Conservation (phyloP, 305 asterid genomes). For the Fraxinus sp. region DNA sequence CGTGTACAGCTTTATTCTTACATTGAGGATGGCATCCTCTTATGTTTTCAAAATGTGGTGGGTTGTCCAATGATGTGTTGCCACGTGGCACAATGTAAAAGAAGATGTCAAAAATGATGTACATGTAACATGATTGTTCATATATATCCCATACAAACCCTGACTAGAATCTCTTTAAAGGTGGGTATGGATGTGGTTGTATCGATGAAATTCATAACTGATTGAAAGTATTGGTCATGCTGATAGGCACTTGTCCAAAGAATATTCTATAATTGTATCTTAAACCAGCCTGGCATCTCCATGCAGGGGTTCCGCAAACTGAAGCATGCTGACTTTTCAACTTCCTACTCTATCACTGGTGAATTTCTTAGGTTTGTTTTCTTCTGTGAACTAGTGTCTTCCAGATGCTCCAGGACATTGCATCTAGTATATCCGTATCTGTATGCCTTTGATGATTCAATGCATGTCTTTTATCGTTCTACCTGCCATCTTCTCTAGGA, state of each 20-base stretch:
- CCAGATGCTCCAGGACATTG: not conserved
- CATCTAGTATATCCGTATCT: not conserved
- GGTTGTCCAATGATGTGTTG: too few relatives aligned
- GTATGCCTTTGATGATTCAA: not conserved
- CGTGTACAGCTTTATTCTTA: too few relatives aligned
- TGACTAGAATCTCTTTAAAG: not conserved
- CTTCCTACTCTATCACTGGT: constrained; percentile 67
- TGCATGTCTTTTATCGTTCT: not conserved
- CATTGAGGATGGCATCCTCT: too few relatives aligned
- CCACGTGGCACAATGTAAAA: too few relatives aligned
- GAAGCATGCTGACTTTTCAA: constrained; percentile 73
- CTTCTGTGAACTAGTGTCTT: not conserved
- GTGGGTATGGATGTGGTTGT: not conserved
- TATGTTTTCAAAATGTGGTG: too few relatives aligned
- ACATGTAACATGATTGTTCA: too few relatives aligned
- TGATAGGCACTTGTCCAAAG: not conserved
- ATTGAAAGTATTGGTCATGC: not conserved
- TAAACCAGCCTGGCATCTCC: constrained; percentile 11
- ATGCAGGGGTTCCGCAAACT: constrained; percentile 72
- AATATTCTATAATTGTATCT: not conserved
- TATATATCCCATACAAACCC: not conserved
- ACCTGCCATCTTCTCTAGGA: constrained; percentile 39
- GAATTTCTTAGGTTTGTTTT: constrained; percentile 68
- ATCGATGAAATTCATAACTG: not conserved
- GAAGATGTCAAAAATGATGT: too few relatives aligned